A percentile compares a stretch with the other conserved stretches of the same genome.
These are phyloP conservation scores for Drechmeria coniospora DNA, from an alignment of 2,329 filamentous ascomycete genomes.

Conservation along the genomic window DNA sequence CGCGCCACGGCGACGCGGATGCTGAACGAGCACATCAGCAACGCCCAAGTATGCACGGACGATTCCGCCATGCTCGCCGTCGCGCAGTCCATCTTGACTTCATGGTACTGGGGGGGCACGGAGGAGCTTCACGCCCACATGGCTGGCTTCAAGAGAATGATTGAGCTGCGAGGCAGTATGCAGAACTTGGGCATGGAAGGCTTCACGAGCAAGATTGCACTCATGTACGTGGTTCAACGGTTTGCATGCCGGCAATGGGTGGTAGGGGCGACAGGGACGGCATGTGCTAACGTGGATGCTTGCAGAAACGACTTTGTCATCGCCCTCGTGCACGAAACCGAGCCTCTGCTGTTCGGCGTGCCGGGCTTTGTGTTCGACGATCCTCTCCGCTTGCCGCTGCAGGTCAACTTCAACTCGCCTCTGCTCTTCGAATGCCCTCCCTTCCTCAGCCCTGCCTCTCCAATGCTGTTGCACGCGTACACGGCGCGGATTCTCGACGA, in stretches of 20 bases:
- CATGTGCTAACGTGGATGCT: slow-evolving; percentile 6
- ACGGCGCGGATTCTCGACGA: slow-evolving; percentile 36
- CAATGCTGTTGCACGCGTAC: slow-evolving; percentile 26
- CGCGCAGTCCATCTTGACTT: slow-evolving; percentile 31
- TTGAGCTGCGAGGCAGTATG: slow-evolving; percentile 29
- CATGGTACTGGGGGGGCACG: slow-evolving; percentile 38
- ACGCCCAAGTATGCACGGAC: slow-evolving; percentile 18
- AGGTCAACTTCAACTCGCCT: slow-evolving; percentile 31
- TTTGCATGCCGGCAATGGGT: too few species aligned
- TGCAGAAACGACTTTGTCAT: slow-evolving; percentile 31
- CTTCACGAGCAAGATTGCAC: slow-evolving; percentile 30
- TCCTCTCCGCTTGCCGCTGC: slow-evolving; percentile 21
- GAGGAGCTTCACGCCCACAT: slow-evolving; percentile 30
- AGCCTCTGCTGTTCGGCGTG: slow-evolving; percentile 24
- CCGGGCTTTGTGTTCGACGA: slow-evolving; percentile 27
- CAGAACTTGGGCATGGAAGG: slow-evolving; percentile 29
- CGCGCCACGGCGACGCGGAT: slow-evolving; percentile 27
- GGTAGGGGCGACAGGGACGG: too few species aligned
- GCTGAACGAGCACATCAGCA: slow-evolving; percentile 30
- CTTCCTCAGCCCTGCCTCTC: slow-evolving; percentile 25
- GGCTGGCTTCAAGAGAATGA: slow-evolving; percentile 30
- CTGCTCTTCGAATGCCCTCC: slow-evolving; percentile 25
- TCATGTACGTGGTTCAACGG: slow-evolving; percentile 23
- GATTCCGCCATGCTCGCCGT: slow-evolving; percentile 32
- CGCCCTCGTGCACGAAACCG: slow-evolving; percentile 29